Base-by-base conservation (phyloP, 208 protist species). In the Acanthamoeba rhysodes region DNA sequence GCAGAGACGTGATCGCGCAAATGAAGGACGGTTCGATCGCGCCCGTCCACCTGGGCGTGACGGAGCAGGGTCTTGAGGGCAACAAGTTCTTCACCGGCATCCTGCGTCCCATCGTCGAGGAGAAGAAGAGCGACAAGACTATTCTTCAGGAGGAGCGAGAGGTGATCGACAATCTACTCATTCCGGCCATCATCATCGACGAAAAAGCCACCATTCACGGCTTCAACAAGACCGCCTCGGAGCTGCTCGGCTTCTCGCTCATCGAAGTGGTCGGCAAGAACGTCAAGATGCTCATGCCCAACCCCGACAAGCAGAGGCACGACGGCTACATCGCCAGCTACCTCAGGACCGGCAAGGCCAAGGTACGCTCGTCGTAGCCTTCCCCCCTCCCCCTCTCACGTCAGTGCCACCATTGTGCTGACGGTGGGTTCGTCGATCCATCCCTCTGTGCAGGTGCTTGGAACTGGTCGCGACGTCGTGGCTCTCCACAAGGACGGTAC, bases 261-360 rank as follows among this genome's bases (percentile, higher is more conserved):
- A 94, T 94, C 41, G 90, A 94, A n/a, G 90, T 94, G n/a, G 90
- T 94, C 6, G 90, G 90, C 90, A 94, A 94, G 90, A 94, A 94
- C 68, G 90, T 94, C 50, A 94, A 94, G 53, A 84, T 94, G 70
- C 72, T 94, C 50, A 94, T 94, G 90, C 90, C 90, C 50, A 94
- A 94, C 68, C 90, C 90, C 50, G 90, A 94, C 68, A 82, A 62
- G 34, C 66, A 94, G 27, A 78, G 70, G 53, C 90, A 94, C 45
- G 90, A 94, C 50, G 32, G 90, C 68, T 94, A 84, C 72, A 82
- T 94, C 53, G 7, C 4, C 37, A 37, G 20, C 90, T 94, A 94
- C 70, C 29, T 94, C 24, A 20, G 90, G 10, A 94, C 90, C 18
- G 90, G 90, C 90, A 94, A 94, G 90, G 55, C 85, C 64, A 74